Conservation (phyloP, 768 basidiomycete species). For the Boletus reticuloceps region DNA sequence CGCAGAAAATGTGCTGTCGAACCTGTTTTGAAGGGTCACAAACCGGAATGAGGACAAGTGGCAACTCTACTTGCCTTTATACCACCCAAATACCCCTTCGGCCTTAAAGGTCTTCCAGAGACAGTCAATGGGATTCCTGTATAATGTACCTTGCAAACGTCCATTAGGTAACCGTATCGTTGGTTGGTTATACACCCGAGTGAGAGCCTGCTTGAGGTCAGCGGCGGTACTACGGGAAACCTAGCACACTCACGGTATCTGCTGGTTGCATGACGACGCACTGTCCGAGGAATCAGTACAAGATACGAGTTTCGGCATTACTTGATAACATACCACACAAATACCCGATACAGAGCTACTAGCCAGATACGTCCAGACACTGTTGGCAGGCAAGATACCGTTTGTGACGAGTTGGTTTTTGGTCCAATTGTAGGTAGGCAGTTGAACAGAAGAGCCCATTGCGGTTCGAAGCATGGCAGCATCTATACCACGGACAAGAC, state of each 20-base stretch:
- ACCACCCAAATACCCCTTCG: constrained; percentile 92
- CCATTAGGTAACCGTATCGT: constrained; percentile 71
- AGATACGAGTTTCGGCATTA: neutral
- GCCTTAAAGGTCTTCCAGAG: constrained; percentile 92
- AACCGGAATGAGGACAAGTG: neutral
- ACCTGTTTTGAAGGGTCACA: constrained; percentile 42
- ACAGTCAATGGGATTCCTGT: constrained; percentile 93
- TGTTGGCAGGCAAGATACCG: constrained; percentile 71
- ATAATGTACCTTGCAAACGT: constrained; percentile 68
- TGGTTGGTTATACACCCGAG: constrained; percentile 96
- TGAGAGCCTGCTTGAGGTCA: constrained; percentile 58
- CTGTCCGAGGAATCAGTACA: constrained; percentile 35
- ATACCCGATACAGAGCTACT: constrained; percentile 88
- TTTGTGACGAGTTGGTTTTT: constrained; percentile 74
- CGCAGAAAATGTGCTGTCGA: constrained; percentile 92
- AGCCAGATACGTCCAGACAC: constrained; percentile 81
- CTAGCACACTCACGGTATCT: constrained; percentile 62
- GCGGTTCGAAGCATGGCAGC: constrained; percentile 92
- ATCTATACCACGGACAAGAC: constrained; percentile 87
- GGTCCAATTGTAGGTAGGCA: constrained; percentile 93
- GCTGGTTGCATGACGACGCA: constrained; percentile 94
- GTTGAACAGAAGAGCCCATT: constrained; percentile 94
- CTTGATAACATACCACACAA: constrained; percentile 70
- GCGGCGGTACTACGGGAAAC: neutral
- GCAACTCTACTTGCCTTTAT: constrained; percentile 64